Evolutionary conservation across 805 yeast species (phyloP), one percentile per base, ranked within the genome.

Genomic region (Candida nonsorbophila): DNA sequence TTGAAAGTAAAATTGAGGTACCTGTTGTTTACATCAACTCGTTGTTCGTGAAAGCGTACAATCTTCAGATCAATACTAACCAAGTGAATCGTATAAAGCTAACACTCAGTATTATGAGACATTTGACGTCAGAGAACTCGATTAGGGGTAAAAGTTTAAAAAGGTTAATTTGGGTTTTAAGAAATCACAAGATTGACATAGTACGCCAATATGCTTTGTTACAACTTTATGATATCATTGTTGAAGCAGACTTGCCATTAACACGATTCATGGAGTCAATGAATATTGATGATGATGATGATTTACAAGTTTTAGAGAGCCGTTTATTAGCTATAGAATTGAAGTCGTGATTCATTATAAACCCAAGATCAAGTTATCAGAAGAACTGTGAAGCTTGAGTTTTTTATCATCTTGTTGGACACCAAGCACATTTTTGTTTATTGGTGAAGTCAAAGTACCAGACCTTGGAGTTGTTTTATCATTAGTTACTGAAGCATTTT

Each of bases 51-150:
- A 53, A 76, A 17, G 51, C 72, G 4, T 76, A 66, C 55, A 80
- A 80, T 44, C 48, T 76, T 19, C 80, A 78, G 30, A 53, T 80
- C 19, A 69, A 68, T 33, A 69, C 75, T 1, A 45, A 60, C 4
- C 64, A 62, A 28, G 25, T 57, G 6, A 32, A 50, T 0, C 48
- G 77, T 23, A 36, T 75, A 1, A 40, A 49, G 1, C 41, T 59
- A 9, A 67, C 69, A 0, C 44, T 77, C 4, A 52, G 58, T 28
- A 37, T 75, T 0, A 68, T 79, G 37, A 67, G 65, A 5, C 53
- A 55, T 24, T 32, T 78, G 18, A 42, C 53, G 27, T 25, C 13
- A 12, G 35, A n/a, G 11, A 3, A 24, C n/a, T n/a, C n/a, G n/a
- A n/a, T n/a, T n/a, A n/a, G n/a, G n/a, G n/a, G n/a, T n/a, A n/a